Evolutionary conservation across 495 filamentous ascomycete genomes (phyloP).

Genomic region (Penicillium paradoxum): DNA sequence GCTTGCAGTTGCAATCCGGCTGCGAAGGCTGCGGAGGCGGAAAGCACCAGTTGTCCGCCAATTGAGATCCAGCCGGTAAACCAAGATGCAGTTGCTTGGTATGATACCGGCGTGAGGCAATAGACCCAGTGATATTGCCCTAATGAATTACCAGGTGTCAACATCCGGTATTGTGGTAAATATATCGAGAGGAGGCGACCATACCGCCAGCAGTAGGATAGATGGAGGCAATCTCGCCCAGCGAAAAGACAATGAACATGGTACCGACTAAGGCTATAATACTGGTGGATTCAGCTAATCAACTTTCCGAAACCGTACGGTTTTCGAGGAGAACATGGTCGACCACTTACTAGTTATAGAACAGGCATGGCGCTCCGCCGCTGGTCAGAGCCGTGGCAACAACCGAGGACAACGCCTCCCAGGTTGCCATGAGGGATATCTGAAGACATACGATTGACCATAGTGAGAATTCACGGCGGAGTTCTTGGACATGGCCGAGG

Average conservation of each 20-base stretch:
- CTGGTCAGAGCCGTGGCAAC: slow-evolving; percentile 20
- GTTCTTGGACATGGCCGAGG: slow-evolving; percentile 25
- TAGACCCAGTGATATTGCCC: slow-evolving; percentile 27
- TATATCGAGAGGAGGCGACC: background rate
- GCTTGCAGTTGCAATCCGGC: slow-evolving; percentile 21
- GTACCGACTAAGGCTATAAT: slow-evolving; percentile 20
- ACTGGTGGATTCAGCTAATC: background rate
- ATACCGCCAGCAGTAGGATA: slow-evolving; percentile 26
- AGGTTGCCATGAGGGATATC: slow-evolving; percentile 33
- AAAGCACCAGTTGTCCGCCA: slow-evolving; percentile 28
- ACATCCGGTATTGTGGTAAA: background rate
- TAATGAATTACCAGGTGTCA: background rate
- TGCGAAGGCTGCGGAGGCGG: slow-evolving; percentile 27
- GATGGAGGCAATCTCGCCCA: slow-evolving; percentile 23
- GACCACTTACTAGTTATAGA: slow-evolving; percentile 28
- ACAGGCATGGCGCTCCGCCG: slow-evolving; percentile 29
- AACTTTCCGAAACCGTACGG: background rate
- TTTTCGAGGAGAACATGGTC: too few relatives aligned
- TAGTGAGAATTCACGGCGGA: slow-evolving; percentile 23
- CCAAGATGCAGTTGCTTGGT: slow-evolving; percentile 19
- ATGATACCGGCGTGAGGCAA: slow-evolving; percentile 18
- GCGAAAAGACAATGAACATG: slow-evolving; percentile 19
- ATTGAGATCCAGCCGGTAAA: slow-evolving; percentile 27
- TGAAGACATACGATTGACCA: slow-evolving; percentile 26
- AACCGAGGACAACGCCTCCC: slow-evolving; percentile 29